phyloP scores from a whole-genome alignment of 2,329 filamentous ascomycete genomes.

The Diaporthe helianthi region DNA sequence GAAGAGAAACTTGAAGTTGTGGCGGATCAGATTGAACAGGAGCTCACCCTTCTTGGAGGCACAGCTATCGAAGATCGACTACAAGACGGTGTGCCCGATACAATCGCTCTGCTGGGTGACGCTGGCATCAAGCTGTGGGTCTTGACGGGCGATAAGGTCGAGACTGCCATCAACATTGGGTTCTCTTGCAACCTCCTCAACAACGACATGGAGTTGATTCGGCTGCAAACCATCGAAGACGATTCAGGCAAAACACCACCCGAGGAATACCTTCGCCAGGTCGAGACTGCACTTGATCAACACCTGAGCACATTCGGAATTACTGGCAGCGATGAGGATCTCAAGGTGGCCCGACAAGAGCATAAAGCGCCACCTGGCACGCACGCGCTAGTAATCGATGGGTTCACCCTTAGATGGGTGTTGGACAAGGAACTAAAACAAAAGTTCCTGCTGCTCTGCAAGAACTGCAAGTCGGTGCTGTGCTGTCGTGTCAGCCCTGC shows the following conservation, averaged over 20 bases:
- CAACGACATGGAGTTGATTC: slow-evolving; percentile 96
- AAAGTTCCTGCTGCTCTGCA: slow-evolving; percentile 93
- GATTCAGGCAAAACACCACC: slow-evolving; percentile 57
- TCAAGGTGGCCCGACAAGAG: slow-evolving; percentile 77
- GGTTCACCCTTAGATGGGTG: slow-evolving; percentile 89
- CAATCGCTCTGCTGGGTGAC: slow-evolving; percentile 86
- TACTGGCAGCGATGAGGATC: slow-evolving; percentile 84
- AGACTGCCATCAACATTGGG: slow-evolving; percentile 99
- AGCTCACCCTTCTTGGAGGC: slow-evolving; percentile 86
- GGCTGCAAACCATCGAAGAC: slow-evolving; percentile 84
- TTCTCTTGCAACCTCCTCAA: slow-evolving; percentile 98
- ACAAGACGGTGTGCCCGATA: slow-evolving; percentile 96
- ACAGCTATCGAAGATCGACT: slow-evolving; percentile 97
- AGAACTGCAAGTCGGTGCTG: slow-evolving; percentile 94
- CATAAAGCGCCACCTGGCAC: slow-evolving; percentile 88
- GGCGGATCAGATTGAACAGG: slow-evolving; percentile 88
- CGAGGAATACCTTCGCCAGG: slow-evolving; percentile 59
- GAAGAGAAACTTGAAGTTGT: slow-evolving; percentile 93
- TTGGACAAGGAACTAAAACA: slow-evolving; percentile 83
- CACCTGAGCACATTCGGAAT: slow-evolving; percentile 77
- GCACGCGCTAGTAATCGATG: slow-evolving; percentile 93
- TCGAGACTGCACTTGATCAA: slow-evolving; percentile 76
- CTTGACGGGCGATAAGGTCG: slow-evolving; percentile 96
- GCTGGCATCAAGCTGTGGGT: slow-evolving; percentile 99
- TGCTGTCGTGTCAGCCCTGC: slow-evolving; percentile 97